phyloP scores from a whole-genome alignment of 116 monocot species.

The Zostera marina region DNA sequence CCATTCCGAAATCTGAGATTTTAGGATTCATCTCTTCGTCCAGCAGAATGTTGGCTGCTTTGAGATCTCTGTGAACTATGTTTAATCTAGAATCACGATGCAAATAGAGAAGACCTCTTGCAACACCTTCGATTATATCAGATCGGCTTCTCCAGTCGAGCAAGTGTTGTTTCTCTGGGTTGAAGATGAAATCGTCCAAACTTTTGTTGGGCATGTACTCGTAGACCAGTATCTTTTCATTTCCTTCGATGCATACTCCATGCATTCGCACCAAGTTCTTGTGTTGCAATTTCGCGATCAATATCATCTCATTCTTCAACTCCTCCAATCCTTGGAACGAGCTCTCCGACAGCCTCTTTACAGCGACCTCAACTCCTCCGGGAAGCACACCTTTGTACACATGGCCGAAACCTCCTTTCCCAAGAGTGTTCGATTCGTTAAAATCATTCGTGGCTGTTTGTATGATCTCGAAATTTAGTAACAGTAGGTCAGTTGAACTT shows the following conservation, averaged over 20 bases:
- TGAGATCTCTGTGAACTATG: slow-evolving; percentile 49
- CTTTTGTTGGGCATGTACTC: slow-evolving; percentile 78
- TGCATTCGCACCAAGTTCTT: slow-evolving; percentile 54
- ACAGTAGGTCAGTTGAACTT: not conserved
- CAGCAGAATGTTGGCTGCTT: slow-evolving; percentile 49
- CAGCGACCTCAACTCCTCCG: slow-evolving; percentile 32
- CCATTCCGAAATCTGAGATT: slow-evolving; percentile 59
- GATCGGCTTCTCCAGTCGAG: slow-evolving; percentile 39
- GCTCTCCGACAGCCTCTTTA: slow-evolving; percentile 51
- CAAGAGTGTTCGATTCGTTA: slow-evolving; percentile 14
- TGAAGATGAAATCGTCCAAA: slow-evolving; percentile 59
- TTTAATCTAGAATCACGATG: slow-evolving; percentile 53
- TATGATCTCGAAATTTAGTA: slow-evolving; percentile 10
- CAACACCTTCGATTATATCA: slow-evolving; percentile 48
- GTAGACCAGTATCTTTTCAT: slow-evolving; percentile 64
- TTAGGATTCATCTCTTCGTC: slow-evolving; percentile 47
- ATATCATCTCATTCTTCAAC: slow-evolving; percentile 61
- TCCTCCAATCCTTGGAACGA: slow-evolving; percentile 57
- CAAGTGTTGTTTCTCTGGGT: not conserved
- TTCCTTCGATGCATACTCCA: slow-evolving; percentile 55
- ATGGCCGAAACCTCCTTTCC: slow-evolving; percentile 23
- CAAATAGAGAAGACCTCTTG: slow-evolving; percentile 54
- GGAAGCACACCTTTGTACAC: slow-evolving; percentile 33
- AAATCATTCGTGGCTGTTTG: slow-evolving; percentile 16
- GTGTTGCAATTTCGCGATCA: slow-evolving; percentile 66